Percentiles rank a stretch among this genome's conserved stretches.
Evolutionary conservation across 352 stramenopile species (phyloP).

Genomic region (Phytophthora hybrid): DNA sequence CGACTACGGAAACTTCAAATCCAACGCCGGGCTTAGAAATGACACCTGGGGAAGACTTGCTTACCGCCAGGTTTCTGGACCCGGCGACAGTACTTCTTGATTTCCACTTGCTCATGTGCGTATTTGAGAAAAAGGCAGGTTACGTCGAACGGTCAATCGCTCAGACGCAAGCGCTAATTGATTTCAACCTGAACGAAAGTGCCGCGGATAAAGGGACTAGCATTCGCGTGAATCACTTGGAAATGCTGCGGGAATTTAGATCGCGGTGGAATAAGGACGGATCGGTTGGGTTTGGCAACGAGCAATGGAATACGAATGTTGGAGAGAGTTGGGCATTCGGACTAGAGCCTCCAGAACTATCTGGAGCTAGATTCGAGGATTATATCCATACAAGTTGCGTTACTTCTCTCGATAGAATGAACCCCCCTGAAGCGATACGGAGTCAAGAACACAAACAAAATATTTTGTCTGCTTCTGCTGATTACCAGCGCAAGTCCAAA

Average conservation of each 20-base stretch:
- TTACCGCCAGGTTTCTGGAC: constrained; percentile 1
- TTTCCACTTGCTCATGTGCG: constrained; percentile 65
- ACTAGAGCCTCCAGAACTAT: constrained; percentile 17
- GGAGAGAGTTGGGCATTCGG: constrained; percentile 2
- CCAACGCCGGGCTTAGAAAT: not conserved
- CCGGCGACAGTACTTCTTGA: constrained; percentile 42
- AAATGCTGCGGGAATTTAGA: constrained; percentile 44
- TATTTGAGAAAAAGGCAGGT: constrained; percentile 61
- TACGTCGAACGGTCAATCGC: constrained; percentile 71
- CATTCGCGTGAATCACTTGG: constrained; percentile 25
- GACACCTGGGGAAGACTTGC: not conserved
- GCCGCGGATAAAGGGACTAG: not conserved
- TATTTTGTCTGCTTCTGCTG: constrained; percentile 43
- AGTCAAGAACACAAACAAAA: constrained; percentile 47
- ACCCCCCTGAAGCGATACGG: constrained; percentile 43
- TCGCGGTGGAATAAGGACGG: constrained; percentile 41
- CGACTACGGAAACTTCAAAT: not conserved
- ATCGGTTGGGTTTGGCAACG: constrained; percentile 38
- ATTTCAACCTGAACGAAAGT: constrained; percentile 48
- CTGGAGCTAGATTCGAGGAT: constrained; percentile 20
- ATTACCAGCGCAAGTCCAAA: constrained; percentile 26
- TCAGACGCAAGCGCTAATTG: constrained; percentile 73
- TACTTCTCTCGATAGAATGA: constrained; percentile 37
- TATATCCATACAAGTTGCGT: constrained; percentile 28
- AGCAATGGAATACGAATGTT: constrained; percentile 4